These are phyloP conservation scores for Globisporangium orthogonon DNA, from an alignment of 352 stramenopile species.

Conservation along the genomic window DNA sequence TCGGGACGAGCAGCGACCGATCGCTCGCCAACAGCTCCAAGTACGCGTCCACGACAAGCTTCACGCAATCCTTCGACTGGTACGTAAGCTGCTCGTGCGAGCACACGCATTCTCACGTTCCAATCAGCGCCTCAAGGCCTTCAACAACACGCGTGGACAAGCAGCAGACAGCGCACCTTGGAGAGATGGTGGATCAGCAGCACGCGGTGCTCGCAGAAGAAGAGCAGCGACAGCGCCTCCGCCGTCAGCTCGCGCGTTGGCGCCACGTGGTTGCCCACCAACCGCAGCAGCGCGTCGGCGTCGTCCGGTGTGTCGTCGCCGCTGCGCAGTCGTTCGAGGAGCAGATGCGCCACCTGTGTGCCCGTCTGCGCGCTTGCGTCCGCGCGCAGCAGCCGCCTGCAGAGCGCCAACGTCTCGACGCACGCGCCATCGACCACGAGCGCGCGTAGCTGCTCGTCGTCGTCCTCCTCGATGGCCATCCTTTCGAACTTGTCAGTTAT, in stretches of 20 bases:
- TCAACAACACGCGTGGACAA: background rate
- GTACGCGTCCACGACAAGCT: slow-evolving; percentile 69
- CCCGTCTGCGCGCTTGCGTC: slow-evolving; percentile 28
- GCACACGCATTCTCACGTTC: background rate
- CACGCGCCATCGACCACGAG: slow-evolving; percentile 41
- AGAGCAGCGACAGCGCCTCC: slow-evolving; percentile 59
- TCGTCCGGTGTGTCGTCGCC: slow-evolving; percentile 54
- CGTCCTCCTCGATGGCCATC: no score
- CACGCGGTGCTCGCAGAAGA: slow-evolving; percentile 68
- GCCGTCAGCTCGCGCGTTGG: slow-evolving; percentile 72
- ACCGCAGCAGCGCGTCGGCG: slow-evolving; percentile 62
- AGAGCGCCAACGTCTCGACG: slow-evolving; percentile 36
- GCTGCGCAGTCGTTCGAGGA: slow-evolving; percentile 65
- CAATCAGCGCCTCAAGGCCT: background rate
- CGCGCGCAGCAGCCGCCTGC: slow-evolving; percentile 46
- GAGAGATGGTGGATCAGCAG: slow-evolving; percentile 76
- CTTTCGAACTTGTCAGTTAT: background rate
- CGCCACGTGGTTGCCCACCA: slow-evolving; percentile 67
- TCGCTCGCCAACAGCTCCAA: slow-evolving; percentile 74
- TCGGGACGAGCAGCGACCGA: slow-evolving; percentile 63
- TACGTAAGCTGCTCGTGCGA: slow-evolving; percentile 54
- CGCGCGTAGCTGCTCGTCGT: slow-evolving; percentile 31
- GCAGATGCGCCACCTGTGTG: slow-evolving; percentile 37
- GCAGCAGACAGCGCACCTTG: slow-evolving; percentile 27
- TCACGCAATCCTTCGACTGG: slow-evolving; percentile 71